Evolutionary conservation across 257 asterid genomes (phyloP).

Genomic region (Gentiana dahurica): DNA sequence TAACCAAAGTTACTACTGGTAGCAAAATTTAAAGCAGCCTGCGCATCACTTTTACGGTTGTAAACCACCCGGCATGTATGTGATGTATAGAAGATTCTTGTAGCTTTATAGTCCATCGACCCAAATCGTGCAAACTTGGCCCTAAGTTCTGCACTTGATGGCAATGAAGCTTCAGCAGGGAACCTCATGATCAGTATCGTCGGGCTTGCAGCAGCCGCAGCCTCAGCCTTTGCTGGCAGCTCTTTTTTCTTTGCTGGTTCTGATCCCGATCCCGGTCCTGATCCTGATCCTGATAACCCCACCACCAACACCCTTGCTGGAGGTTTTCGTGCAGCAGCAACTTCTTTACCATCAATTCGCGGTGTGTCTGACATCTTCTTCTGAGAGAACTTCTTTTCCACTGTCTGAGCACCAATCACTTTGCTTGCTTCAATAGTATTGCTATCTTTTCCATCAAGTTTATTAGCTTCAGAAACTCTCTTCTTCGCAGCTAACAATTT

Average conservation of each 20-base stretch:
- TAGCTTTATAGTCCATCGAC: slow-evolving; percentile 60
- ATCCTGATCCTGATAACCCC: slow-evolving; percentile 24
- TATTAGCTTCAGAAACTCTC: slow-evolving; percentile 34
- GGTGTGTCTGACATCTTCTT: slow-evolving; percentile 28
- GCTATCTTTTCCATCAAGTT: no score
- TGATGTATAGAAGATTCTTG: slow-evolving; percentile 75
- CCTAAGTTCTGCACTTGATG: slow-evolving; percentile 67
- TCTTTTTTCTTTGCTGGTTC: slow-evolving; percentile 42
- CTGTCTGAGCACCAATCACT: no score
- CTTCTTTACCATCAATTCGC: slow-evolving; percentile 31
- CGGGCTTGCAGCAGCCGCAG: slow-evolving; percentile 22
- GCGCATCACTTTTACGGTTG: slow-evolving; percentile 27
- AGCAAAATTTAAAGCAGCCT: slow-evolving; percentile 62
- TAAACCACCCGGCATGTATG: slow-evolving; percentile 75
- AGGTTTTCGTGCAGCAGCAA: slow-evolving; percentile 19
- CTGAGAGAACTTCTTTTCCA: slow-evolving; percentile 1
- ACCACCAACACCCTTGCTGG: background rate
- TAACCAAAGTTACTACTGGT: slow-evolving; percentile 46
- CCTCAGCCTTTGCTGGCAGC: slow-evolving; percentile 12
- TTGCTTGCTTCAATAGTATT: no score
- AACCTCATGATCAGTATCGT: slow-evolving; percentile 88
- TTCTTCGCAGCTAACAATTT: slow-evolving; percentile 40
- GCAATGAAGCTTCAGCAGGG: slow-evolving; percentile 62
- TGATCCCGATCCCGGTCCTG: slow-evolving; percentile 17
- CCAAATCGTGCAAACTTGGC: slow-evolving; percentile 94